These are phyloP conservation scores for Strigomonas galati DNA, from an alignment of 208 protist genomes.

Conservation along the genomic window DNA sequence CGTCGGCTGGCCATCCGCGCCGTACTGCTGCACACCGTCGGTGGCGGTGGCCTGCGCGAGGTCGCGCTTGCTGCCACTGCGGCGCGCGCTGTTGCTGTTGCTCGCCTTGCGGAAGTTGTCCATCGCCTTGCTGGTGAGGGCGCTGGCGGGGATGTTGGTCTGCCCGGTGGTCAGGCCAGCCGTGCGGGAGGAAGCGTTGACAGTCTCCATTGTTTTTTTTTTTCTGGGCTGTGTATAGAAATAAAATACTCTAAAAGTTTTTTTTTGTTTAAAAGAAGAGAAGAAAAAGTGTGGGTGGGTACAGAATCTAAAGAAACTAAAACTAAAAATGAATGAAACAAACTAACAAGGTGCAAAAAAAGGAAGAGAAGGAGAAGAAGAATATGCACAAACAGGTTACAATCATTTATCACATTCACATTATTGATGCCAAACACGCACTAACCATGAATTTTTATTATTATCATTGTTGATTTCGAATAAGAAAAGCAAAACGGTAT, in stretches of 20 bases:
- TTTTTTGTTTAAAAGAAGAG: neutral
- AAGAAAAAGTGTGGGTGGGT: conserved; percentile 1
- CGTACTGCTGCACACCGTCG: conserved; percentile 20
- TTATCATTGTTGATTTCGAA: neutral
- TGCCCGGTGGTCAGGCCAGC: neutral
- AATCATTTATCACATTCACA: too few relatives aligned
- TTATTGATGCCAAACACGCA: too few relatives aligned
- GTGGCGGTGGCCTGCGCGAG: conserved; percentile 53
- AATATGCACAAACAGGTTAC: neutral
- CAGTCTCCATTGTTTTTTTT: neutral
- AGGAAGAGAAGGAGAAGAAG: neutral
- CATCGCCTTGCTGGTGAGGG: neutral
- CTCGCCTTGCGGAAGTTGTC: neutral
- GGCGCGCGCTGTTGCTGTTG: conserved; percentile 15
- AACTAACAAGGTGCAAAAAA: conserved; percentile 17
- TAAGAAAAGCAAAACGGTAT: neutral
- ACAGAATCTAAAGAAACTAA: conserved; percentile 12
- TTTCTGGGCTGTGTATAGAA: neutral
- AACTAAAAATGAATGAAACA: conserved; percentile 4
- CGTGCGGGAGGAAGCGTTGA: too few relatives aligned
- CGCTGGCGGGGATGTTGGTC: conserved; percentile 3
- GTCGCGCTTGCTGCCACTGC: conserved; percentile 79
- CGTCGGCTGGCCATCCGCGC: conserved; percentile 13
- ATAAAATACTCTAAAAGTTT: neutral
- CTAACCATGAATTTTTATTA: neutral